These are phyloP conservation scores for Cytospora paraplurivora DNA, from an alignment of 2,329 filamentous ascomycete species.

Conservation along the genomic window DNA sequence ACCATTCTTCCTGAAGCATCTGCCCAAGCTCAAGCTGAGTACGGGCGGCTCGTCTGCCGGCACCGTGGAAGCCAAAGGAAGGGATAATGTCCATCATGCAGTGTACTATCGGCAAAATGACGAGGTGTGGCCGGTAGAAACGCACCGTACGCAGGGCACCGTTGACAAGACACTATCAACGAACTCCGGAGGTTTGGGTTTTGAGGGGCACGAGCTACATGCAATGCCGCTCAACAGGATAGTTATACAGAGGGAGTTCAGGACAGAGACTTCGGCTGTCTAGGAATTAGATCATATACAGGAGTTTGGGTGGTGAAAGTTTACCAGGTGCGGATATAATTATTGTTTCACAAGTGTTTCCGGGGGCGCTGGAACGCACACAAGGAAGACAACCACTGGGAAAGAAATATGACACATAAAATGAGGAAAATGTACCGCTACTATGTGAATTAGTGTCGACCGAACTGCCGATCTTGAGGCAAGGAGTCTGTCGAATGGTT, in stretches of 20 bases:
- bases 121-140: slow-evolving; percentile 5
- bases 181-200: neutral
- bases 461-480: too few species aligned
- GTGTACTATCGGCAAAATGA: slow-evolving; percentile 6
- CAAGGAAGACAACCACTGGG: too few species aligned
- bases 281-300: neutral
- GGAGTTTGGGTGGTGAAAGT: too few species aligned
- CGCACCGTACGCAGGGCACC: neutral
- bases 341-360: too few species aligned
- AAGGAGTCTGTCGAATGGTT: too few species aligned
- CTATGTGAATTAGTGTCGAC: too few species aligned
- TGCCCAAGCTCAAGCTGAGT: slow-evolving; percentile 2
- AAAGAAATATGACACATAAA: too few species aligned
- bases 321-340: too few species aligned
- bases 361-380: too few species aligned
- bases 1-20: slow-evolving; percentile 5
- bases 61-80: neutral
- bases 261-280: slow-evolving; percentile 4
- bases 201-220: neutral
- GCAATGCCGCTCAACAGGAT: neutral
- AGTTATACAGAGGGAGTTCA: slow-evolving; percentile 4
- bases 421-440: too few species aligned
- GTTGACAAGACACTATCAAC: neutral
- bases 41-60: neutral
- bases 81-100: neutral